Evolutionary conservation across 2,329 filamentous ascomycete genomes (phyloP).

Genomic region (Elsinoe batatas): DNA sequence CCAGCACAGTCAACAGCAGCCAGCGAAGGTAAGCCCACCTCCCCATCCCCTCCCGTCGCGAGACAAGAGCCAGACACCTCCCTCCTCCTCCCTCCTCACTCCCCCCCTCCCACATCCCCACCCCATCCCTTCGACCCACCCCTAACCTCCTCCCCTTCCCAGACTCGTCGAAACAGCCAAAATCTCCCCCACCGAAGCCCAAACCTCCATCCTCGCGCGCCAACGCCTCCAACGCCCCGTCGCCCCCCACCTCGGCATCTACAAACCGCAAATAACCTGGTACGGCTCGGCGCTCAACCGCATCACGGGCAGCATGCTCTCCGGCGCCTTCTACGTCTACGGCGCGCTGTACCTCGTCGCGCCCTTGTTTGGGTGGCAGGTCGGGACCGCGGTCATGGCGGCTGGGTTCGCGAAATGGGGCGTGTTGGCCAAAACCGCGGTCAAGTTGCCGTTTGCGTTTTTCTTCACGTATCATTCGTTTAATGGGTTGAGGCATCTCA

Average conservation of each 20-base stretch:
- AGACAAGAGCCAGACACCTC: neutral
- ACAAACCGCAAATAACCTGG: slow-evolving; percentile 80
- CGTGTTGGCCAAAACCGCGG: slow-evolving; percentile 45
- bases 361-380: slow-evolving; percentile 62
- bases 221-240: slow-evolving; percentile 77
- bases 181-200: neutral
- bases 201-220: slow-evolving; percentile 54
- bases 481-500: slow-evolving; percentile 62
- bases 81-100: neutral
- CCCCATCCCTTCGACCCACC: neutral
- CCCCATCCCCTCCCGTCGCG: too few relatives aligned
- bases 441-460: slow-evolving; percentile 51
- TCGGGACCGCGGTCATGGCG: slow-evolving; percentile 54
- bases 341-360: slow-evolving; percentile 70
- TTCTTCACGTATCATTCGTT: slow-evolving; percentile 60
- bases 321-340: slow-evolving; percentile 69
- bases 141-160: neutral
- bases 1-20: slow-evolving; percentile 5
- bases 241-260: slow-evolving; percentile 76
- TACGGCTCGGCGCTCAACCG: slow-evolving; percentile 67
- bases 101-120: neutral
- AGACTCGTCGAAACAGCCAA: slow-evolving; percentile 12
- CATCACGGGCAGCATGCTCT: slow-evolving; percentile 67
- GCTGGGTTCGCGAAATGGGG: slow-evolving; percentile 56
- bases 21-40: neutral